Evolutionary conservation across 495 filamentous ascomycete species (phyloP).

Genomic region (Aspergillus sclerotiicarbonarius): DNA sequence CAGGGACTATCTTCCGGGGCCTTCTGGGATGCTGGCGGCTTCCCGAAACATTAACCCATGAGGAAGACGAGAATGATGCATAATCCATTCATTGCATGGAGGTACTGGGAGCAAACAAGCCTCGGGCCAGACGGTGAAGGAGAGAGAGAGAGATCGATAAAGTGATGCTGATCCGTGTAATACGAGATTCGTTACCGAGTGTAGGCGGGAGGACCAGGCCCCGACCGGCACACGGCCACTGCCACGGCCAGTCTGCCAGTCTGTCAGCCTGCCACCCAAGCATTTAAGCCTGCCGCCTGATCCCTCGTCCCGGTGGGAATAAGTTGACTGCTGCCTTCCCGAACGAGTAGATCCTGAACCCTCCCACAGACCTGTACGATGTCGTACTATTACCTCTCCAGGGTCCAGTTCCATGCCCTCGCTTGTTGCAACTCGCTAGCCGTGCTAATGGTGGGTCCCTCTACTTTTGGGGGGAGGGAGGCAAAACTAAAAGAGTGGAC

Average conservation of each 20-base stretch:
- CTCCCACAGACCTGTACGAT: not conserved
- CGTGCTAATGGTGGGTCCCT: not conserved
- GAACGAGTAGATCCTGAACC: constrained; percentile 1
- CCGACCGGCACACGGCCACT: not conserved
- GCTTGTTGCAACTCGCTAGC: no score
- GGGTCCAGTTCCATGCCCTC: constrained; percentile 7
- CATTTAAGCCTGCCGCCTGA: not conserved
- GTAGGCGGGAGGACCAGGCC: not conserved
- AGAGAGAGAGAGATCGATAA: not conserved
- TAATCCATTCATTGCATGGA: not conserved
- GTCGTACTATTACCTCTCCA: not conserved
- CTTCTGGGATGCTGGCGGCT: not conserved
- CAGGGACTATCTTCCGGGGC: constrained; percentile 22
- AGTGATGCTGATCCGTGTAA: constrained; percentile 8
- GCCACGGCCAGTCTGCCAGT: not conserved
- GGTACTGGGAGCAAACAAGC: not conserved
- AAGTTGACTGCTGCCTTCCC: not conserved
- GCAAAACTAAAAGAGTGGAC: not conserved
- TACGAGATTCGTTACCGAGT: constrained; percentile 3
- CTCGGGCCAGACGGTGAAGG: constrained; percentile 1
- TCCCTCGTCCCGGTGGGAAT: not conserved
- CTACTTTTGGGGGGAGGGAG: not conserved
- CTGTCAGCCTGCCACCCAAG: not conserved
- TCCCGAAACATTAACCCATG: not conserved
- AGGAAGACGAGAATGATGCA: not conserved